These are phyloP conservation scores for Lipomyces starkeyi DNA, from an alignment of 805 yeast genomes.

Conservation along the genomic window DNA sequence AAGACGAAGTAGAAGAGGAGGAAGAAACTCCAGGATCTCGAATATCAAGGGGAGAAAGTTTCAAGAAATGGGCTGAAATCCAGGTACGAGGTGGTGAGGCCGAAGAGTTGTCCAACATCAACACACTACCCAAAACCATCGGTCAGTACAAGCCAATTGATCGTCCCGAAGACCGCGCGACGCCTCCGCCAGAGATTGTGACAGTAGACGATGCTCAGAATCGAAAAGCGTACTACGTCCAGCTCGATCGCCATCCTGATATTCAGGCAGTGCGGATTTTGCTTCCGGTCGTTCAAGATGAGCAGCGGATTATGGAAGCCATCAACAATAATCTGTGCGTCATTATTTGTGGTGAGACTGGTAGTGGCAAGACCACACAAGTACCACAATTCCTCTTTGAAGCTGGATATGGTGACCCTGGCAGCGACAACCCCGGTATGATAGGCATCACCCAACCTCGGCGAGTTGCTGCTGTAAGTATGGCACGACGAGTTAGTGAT, in stretches of 20 bases:
- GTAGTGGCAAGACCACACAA: slow-evolving; percentile 98
- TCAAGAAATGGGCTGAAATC: slow-evolving; percentile 87
- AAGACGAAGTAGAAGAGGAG: slow-evolving; percentile 28
- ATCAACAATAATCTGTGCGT: slow-evolving; percentile 89
- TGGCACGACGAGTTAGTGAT: slow-evolving; percentile 79
- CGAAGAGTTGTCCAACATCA: slow-evolving; percentile 53
- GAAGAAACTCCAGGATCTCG: slow-evolving; percentile 49
- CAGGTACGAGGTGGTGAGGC: slow-evolving; percentile 72
- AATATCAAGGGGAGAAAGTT: slow-evolving; percentile 60
- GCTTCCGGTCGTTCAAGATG: slow-evolving; percentile 89
- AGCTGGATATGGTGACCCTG: slow-evolving; percentile 79
- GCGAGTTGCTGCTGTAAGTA: slow-evolving; percentile 91
- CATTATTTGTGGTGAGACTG: slow-evolving; percentile 95
- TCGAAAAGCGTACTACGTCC: slow-evolving; percentile 70
- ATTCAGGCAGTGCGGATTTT: slow-evolving; percentile 71
- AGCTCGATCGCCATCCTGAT: slow-evolving; percentile 43
- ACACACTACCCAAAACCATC: slow-evolving; percentile 56
- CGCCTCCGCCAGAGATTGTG: slow-evolving; percentile 65
- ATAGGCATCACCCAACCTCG: slow-evolving; percentile 96
- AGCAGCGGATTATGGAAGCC: slow-evolving; percentile 94
- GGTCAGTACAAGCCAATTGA: slow-evolving; percentile 60
- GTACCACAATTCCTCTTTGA: slow-evolving; percentile 95
- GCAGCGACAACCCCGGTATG: slow-evolving; percentile 81
- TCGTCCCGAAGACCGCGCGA: slow-evolving; percentile 74
- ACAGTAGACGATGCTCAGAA: slow-evolving; percentile 60